phyloP scores from a whole-genome alignment of 1,139 yeast species.

The Pichia sp. region DNA sequence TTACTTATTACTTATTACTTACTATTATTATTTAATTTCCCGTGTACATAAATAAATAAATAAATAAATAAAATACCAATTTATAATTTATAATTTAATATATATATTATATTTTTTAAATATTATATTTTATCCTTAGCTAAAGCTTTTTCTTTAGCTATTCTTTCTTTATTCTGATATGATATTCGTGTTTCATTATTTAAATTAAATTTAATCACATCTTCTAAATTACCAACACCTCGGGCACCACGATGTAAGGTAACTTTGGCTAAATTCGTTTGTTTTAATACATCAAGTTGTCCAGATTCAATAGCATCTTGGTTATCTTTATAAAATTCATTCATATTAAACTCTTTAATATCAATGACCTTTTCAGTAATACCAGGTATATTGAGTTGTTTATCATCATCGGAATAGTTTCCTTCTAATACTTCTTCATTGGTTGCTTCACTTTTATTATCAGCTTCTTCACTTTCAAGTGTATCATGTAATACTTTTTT shows the following conservation, averaged over 20 bases:
- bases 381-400: too few species aligned
- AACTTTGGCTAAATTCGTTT: constrained; percentile 18
- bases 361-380: too few species aligned
- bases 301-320: constrained; percentile 22
- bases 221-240: constrained; percentile 26
- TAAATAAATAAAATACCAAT: background rate
- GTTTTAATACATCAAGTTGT: constrained; percentile 21
- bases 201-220: constrained; percentile 27
- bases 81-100: background rate
- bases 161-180: constrained; percentile 13
- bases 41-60: too few species aligned
- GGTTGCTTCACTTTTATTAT: background rate
- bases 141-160: constrained; percentile 12
- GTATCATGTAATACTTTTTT: background rate
- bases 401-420: background rate
- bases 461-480: background rate
- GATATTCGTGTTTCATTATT: constrained; percentile 22
- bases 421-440: background rate
- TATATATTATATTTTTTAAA: background rate
- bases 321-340: constrained; percentile 25
- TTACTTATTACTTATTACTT: too few species aligned
- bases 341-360: constrained; percentile 22
- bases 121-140: constrained; percentile 7
- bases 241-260: constrained; percentile 15
- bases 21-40: too few species aligned